Conservation (phyloP, 2,329 filamentous ascomycete species). For the Paecilomyces fulvus region DNA sequence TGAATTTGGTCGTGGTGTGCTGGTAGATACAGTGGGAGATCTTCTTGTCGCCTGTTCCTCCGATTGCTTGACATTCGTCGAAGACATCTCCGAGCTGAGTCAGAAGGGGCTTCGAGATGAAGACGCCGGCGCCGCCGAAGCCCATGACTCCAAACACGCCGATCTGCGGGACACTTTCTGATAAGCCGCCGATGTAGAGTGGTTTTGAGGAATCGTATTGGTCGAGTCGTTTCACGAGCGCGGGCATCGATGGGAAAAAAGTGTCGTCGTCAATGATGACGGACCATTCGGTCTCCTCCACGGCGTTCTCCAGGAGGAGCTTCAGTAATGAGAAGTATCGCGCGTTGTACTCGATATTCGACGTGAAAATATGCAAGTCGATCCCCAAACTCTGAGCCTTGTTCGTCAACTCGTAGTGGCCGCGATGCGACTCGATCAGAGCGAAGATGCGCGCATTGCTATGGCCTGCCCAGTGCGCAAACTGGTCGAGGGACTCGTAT, state of each 20-base stretch:
- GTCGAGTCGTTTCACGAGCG: slow-evolving; percentile 41
- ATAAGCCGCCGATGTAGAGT: slow-evolving; percentile 49
- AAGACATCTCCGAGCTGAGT: slow-evolving; percentile 40
- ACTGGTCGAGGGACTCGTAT: slow-evolving; percentile 42
- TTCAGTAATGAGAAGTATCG: slow-evolving; percentile 51
- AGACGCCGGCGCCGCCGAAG: slow-evolving; percentile 54
- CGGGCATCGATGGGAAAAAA: slow-evolving; percentile 50
- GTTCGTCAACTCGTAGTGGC: slow-evolving; percentile 18
- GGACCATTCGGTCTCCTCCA: slow-evolving; percentile 45
- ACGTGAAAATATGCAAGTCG: slow-evolving; percentile 32
- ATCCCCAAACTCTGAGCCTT: slow-evolving; percentile 32
- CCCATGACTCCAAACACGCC: slow-evolving; percentile 50
- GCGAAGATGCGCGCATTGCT: slow-evolving; percentile 46
- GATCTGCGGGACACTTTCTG: slow-evolving; percentile 48
- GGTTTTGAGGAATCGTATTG: slow-evolving; percentile 42
- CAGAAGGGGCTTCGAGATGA: slow-evolving; percentile 48
- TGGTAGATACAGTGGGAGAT: slow-evolving; percentile 50
- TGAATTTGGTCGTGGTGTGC: slow-evolving; percentile 47
- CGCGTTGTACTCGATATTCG: slow-evolving; percentile 32
- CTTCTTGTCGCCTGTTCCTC: slow-evolving; percentile 46
- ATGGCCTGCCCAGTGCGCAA: slow-evolving; percentile 49
- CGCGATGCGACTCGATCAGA: slow-evolving; percentile 38
- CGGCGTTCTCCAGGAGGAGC: slow-evolving; percentile 39
- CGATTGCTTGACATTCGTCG: slow-evolving; percentile 41
- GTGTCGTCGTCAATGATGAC: slow-evolving; percentile 56